Percentiles rank a stretch among this genome's conserved stretches.
Evolutionary conservation across 257 asterid genomes (phyloP).

Genomic region (Solanum raphanifolium): DNA sequence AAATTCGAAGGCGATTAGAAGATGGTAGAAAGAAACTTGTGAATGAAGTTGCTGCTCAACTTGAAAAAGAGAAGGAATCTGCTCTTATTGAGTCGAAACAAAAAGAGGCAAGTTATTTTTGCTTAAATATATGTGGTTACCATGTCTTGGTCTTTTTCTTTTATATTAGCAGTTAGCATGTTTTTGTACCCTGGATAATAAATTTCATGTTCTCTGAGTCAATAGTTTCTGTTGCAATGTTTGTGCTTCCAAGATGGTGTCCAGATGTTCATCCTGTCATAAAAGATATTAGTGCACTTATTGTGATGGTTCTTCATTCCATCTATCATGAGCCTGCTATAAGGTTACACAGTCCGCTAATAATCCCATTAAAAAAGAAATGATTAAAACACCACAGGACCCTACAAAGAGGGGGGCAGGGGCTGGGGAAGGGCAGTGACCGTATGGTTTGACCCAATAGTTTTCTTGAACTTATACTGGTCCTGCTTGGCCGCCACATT

Average conservation of each 20-base stretch:
- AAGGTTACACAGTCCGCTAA: not conserved
- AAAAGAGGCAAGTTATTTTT: constrained; percentile 57
- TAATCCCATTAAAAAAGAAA: not conserved
- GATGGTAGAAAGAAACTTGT: constrained; percentile 82
- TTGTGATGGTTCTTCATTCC: not conserved
- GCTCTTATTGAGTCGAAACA: constrained; percentile 50
- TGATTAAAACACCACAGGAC: not conserved
- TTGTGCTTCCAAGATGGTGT: not conserved
- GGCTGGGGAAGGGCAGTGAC: not conserved
- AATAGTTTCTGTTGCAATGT: not conserved
- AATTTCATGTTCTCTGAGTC: not conserved
- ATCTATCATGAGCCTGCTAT: not conserved
- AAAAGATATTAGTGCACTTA: not conserved
- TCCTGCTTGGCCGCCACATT: not conserved
- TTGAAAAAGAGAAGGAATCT: constrained; percentile 71
- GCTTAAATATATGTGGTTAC: not conserved
- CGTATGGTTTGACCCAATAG: not conserved
- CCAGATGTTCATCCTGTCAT: not conserved
- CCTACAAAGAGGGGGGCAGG: not conserved
- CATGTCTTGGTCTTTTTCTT: not conserved
- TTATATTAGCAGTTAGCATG: not conserved
- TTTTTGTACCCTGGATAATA: not conserved
- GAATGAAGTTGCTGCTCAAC: constrained; percentile 73
- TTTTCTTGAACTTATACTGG: not conserved
- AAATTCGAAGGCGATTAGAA: constrained; percentile 51